Evolutionary conservation across 495 filamentous ascomycete genomes (phyloP).

Genomic region (Xylaria palmicola): DNA sequence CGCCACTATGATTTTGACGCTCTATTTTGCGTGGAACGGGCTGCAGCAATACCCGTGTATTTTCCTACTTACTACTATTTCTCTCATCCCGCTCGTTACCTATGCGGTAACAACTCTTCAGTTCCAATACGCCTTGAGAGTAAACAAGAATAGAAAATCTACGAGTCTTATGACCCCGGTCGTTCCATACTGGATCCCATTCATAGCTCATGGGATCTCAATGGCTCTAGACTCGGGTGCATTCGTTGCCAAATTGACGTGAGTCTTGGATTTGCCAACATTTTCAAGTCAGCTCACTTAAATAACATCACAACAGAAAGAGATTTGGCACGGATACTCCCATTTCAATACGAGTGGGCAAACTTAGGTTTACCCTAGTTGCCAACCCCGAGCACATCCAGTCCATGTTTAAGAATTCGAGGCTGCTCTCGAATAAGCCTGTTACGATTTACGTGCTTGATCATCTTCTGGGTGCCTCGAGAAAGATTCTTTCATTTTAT

Average conservation of each 20-base stretch:
- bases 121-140: background rate
- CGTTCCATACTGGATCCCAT: constrained; percentile 1
- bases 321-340: background rate
- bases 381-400: background rate
- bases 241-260: background rate
- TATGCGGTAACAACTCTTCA: background rate
- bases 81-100: background rate
- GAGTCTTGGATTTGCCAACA: background rate
- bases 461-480: background rate
- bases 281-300: background rate
- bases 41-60: background rate
- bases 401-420: background rate
- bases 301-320: background rate
- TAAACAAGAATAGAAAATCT: background rate
- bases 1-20: background rate
- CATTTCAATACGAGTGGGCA: background rate
- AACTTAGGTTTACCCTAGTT: background rate
- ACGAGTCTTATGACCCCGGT: background rate
- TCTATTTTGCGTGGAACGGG: background rate
- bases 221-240: background rate
- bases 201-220: background rate
- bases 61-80: background rate
- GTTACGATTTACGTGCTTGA: background rate
- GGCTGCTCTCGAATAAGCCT: constrained; percentile 1
- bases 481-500: background rate